phyloP scores from a whole-genome alignment of 208 protist genomes.

The Trypanosomatidae sp. region DNA sequence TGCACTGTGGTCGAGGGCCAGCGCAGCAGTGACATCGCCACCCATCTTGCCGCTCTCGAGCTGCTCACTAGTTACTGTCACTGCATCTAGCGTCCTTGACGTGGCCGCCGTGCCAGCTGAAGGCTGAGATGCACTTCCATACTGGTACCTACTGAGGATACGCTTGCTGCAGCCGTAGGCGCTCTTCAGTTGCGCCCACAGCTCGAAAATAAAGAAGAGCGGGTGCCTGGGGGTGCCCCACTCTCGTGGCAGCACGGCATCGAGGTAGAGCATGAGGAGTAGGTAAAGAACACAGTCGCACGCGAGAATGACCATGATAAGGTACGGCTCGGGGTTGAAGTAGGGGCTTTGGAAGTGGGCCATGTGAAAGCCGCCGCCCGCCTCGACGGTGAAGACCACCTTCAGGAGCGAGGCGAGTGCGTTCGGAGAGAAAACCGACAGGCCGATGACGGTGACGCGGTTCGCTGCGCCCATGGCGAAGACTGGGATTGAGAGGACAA shows the following conservation, averaged over 20 bases:
- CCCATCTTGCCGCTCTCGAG: neutral
- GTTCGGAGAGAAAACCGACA: constrained; percentile 57
- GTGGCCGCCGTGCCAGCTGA: neutral
- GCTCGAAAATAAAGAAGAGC: constrained; percentile 62
- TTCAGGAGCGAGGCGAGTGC: constrained; percentile 38
- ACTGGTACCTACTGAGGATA: neutral
- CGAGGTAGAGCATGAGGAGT: constrained; percentile 64
- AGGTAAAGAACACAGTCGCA: constrained; percentile 47
- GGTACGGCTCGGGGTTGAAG: constrained; percentile 22
- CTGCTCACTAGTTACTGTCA: neutral
- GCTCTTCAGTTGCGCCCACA: constrained; percentile 13
- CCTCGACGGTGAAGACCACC: constrained; percentile 32
- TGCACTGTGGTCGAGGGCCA: constrained; percentile 20
- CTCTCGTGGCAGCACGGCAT: constrained; percentile 61
- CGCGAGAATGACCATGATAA: constrained; percentile 27
- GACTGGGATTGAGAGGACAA: constrained; percentile 31
- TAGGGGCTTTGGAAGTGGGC: constrained; percentile 28
- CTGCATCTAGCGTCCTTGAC: neutral
- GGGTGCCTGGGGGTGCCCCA: constrained; percentile 54
- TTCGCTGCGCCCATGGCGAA: constrained; percentile 31
- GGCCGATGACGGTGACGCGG: constrained; percentile 10
- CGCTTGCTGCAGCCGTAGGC: neutral
- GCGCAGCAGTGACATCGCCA: neutral
- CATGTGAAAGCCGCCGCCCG: constrained; percentile 32
- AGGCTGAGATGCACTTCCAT: constrained; percentile 19